Evolutionary conservation across 2,329 filamentous ascomycete genomes (phyloP).

Genomic region (Colletotrichum cereale): DNA sequence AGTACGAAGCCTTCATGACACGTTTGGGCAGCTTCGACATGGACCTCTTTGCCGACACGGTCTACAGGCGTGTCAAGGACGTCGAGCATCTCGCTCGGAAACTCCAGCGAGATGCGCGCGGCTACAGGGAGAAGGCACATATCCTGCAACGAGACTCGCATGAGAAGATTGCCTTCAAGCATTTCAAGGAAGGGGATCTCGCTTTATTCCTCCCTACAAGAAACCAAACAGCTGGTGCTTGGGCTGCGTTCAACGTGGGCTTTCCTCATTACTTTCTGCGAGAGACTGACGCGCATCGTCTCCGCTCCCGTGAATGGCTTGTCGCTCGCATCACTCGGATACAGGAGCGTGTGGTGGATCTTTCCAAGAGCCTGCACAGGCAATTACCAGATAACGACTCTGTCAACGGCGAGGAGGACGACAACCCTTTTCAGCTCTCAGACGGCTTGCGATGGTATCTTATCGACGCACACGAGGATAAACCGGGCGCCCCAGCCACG

Average conservation of each 20-base stretch:
- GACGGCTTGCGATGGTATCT: constrained; percentile 97
- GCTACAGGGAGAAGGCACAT: constrained; percentile 89
- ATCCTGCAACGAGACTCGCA: constrained; percentile 85
- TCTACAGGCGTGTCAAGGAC: constrained; percentile 92
- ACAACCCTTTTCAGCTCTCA: constrained; percentile 96
- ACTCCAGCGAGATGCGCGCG: constrained; percentile 88
- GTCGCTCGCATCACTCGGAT: constrained; percentile 92
- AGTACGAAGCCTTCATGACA: constrained; percentile 81
- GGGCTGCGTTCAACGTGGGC: constrained; percentile 98
- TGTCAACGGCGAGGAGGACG: constrained; percentile 76
- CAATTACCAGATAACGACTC: constrained; percentile 61
- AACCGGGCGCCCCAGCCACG: constrained; percentile 89
- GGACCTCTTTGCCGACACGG: constrained; percentile 84
- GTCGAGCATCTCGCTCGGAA: constrained; percentile 94
- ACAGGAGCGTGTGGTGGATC: constrained; percentile 92
- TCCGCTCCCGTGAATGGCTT: constrained; percentile 93
- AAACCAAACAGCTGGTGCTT: constrained; percentile 93
- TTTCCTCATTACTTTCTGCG: constrained; percentile 97
- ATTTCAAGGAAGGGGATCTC: constrained; percentile 96
- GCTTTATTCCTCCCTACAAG: constrained; percentile 94
- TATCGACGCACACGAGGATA: constrained; percentile 93
- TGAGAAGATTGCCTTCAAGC: constrained; percentile 94
- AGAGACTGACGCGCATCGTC: constrained; percentile 88
- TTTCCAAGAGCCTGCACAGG: constrained; percentile 79
- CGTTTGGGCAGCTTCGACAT: constrained; percentile 84